phyloP scores from a whole-genome alignment of 2,329 filamentous ascomycete species.

The Diatrype stigma region DNA sequence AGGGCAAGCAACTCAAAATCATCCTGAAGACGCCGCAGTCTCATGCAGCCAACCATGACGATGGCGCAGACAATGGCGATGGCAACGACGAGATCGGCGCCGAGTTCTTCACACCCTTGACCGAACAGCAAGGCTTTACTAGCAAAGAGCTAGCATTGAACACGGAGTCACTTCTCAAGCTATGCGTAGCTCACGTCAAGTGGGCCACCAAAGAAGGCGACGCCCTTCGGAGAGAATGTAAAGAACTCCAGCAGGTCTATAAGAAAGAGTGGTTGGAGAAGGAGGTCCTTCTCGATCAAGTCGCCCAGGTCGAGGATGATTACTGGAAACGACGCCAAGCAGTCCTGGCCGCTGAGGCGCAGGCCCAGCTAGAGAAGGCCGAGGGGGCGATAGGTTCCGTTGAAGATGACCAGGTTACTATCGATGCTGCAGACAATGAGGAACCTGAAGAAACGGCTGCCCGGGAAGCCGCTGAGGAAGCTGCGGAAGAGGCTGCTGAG shows the following conservation, averaged over 20 bases:
- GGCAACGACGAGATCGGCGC: conserved; percentile 52
- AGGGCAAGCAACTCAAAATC: conserved; percentile 56
- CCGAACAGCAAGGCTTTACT: conserved; percentile 59
- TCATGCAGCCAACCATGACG: conserved; percentile 51
- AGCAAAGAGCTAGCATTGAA: conserved; percentile 59
- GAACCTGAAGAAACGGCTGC: too few species aligned
- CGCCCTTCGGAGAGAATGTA: conserved; percentile 59
- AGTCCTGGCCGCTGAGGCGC: conserved; percentile 38
- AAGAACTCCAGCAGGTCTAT: conserved; percentile 61
- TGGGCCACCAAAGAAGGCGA: conserved; percentile 69
- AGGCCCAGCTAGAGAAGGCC: conserved; percentile 15
- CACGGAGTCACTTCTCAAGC: conserved; percentile 56
- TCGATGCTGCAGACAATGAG: neutral
- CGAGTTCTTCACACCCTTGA: conserved; percentile 54
- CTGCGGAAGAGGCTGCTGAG: neutral
- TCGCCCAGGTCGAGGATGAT: conserved; percentile 62
- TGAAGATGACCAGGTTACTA: neutral
- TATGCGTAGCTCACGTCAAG: conserved; percentile 67
- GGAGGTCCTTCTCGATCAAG: conserved; percentile 72
- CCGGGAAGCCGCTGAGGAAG: neutral
- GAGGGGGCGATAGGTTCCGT: neutral
- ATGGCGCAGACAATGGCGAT: conserved; percentile 51
- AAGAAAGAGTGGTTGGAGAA: conserved; percentile 75
- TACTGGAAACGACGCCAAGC: conserved; percentile 56
- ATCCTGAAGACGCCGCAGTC: conserved; percentile 59